Evolutionary conservation across 331 rosid species (phyloP).

Genomic region (Pyrus hybrid): DNA sequence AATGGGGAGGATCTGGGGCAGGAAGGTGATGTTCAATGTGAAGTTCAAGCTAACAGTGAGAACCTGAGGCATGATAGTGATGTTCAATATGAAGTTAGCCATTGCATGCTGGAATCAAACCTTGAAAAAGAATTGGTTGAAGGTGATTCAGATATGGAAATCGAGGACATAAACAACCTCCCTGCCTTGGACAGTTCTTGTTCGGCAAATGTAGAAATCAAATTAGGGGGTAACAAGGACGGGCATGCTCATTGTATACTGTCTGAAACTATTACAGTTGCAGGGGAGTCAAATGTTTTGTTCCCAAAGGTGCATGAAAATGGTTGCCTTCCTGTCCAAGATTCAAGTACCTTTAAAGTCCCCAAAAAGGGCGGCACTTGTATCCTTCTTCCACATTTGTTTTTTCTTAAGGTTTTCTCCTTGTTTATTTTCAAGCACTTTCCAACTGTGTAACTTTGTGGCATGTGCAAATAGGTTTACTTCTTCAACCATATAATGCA

Average conservation of each 20-base stretch:
- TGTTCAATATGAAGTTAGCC: conserved; percentile 4
- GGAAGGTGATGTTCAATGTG: conserved; percentile 8
- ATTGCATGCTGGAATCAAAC: conserved; percentile 15
- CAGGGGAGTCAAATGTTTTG: conserved; percentile 23
- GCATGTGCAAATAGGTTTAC: neutral
- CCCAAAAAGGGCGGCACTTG: conserved; percentile 29
- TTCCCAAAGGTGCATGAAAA: conserved; percentile 18
- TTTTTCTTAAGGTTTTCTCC: conserved; percentile 3
- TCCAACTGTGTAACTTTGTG: neutral
- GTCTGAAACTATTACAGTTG: conserved; percentile 17
- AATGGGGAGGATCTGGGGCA: conserved; percentile 2
- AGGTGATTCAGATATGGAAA: conserved; percentile 42
- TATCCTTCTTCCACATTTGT: conserved; percentile 33
- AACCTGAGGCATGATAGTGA: conserved; percentile 6
- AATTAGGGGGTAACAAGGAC: conserved; percentile 4
- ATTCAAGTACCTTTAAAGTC: conserved; percentile 19
- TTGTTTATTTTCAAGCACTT: neutral
- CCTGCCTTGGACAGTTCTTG: conserved; percentile 16
- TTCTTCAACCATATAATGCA: neutral
- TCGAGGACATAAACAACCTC: conserved; percentile 31
- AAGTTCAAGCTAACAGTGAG: conserved; percentile 1
- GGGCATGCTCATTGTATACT: neutral
- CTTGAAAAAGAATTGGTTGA: conserved; percentile 14
- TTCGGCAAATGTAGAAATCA: conserved; percentile 14
- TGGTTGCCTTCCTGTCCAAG: conserved; percentile 24